These are phyloP conservation scores for Eruca vesicaria DNA, from an alignment of 441 rosid species.

Conservation along the genomic window DNA sequence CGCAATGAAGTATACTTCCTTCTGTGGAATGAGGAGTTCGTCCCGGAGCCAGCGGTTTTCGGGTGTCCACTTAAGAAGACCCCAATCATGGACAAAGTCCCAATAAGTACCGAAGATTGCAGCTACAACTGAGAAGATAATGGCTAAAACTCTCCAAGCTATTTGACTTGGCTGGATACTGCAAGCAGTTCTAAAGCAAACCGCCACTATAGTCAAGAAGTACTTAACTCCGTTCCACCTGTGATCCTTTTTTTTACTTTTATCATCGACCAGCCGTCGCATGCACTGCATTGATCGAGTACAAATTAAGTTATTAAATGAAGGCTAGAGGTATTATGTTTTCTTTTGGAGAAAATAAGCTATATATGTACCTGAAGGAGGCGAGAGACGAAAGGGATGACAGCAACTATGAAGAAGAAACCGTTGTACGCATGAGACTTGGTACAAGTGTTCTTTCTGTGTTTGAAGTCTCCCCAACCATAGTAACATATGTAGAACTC, in stretches of 20 bases:
- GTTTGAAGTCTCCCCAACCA: background rate
- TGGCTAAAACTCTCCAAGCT: background rate
- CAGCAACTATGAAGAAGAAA: background rate
- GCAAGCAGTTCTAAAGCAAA: background rate
- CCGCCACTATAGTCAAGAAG: background rate
- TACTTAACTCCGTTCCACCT: background rate
- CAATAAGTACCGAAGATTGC: constrained; percentile 57
- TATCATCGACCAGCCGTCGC: background rate
- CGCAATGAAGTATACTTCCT: constrained; percentile 52
- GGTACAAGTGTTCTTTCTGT: background rate
- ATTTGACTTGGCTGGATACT: background rate
- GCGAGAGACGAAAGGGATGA: background rate
- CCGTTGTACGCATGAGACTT: background rate
- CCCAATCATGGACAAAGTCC: constrained; percentile 83
- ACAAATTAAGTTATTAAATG: background rate
- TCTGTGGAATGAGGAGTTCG: constrained; percentile 68
- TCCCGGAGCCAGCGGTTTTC: constrained; percentile 79
- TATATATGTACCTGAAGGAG: background rate
- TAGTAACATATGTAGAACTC: background rate
- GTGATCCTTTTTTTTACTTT: background rate
- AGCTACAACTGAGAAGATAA: constrained; percentile 47
- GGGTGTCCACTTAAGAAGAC: constrained; percentile 54
- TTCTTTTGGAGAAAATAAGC: background rate
- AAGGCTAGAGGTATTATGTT: background rate
- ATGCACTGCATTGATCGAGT: background rate